Percentiles rank a stretch among this genome's conserved stretches.
phyloP scores from a whole-genome alignment of 1,139 yeast species.

The Geotrichum citri-aurantii region DNA sequence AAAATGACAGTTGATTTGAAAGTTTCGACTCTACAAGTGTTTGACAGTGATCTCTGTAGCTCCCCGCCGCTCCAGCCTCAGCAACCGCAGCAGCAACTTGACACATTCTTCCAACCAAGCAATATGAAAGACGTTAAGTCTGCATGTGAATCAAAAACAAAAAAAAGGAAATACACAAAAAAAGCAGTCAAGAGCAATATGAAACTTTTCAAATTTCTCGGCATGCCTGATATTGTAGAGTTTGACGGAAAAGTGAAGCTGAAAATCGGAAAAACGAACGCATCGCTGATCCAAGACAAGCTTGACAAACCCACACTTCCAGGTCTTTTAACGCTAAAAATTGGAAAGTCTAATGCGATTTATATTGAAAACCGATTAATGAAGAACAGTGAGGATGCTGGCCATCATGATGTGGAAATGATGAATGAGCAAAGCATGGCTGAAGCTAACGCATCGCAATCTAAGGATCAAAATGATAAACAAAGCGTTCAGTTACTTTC shows the following conservation, averaged over 20 bases:
- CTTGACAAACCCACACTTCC: neutral
- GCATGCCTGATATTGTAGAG: neutral
- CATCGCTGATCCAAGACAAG: slow-evolving; percentile 4
- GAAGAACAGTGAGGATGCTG: neutral
- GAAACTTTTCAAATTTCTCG: neutral
- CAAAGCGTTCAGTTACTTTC: neutral
- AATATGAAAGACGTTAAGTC: neutral
- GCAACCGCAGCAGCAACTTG: neutral
- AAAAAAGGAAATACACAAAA: neutral
- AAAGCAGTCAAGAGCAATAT: neutral
- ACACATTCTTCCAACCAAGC: neutral
- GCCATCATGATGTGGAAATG: neutral
- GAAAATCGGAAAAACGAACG: slow-evolving; percentile 5
- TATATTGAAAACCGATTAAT: neutral
- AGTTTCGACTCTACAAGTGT: neutral
- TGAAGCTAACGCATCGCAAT: neutral
- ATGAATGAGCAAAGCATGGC: neutral
- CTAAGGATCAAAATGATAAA: neutral
- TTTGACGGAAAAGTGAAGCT: slow-evolving; percentile 7
- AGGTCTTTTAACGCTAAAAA: neutral
- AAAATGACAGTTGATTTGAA: neutral
- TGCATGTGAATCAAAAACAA: neutral
- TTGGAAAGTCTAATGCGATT: neutral
- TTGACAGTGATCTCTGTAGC: neutral
- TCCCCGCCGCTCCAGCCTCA: neutral